Evolutionary conservation across 129 eudicot genomes (phyloP).

Genomic region (Chrysanthemum makinoi): DNA sequence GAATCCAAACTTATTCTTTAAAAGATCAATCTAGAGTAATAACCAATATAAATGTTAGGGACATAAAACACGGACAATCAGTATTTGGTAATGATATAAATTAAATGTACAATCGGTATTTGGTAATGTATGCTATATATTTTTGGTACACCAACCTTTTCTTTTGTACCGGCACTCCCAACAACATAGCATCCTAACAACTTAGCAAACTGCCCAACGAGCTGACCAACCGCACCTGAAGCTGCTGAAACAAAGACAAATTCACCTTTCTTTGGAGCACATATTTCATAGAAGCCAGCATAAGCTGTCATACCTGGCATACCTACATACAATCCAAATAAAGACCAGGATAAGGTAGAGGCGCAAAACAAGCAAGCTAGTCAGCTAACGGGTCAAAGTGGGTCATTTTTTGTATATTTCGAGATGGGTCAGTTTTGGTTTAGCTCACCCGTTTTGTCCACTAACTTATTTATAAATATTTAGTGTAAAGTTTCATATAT

Average conservation of each 20-base stretch:
- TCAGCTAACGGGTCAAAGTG: no score
- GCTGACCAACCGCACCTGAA: no score
- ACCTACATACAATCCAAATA: slow-evolving; percentile 23
- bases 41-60: background rate
- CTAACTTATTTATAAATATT: no score
- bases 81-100: background rate
- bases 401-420: no score
- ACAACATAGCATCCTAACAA: slow-evolving; percentile 49
- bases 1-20: slow-evolving; percentile 45
- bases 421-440: no score
- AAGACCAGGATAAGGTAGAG: no score
- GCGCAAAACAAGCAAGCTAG: no score
- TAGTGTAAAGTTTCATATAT: no score
- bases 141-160: slow-evolving; percentile 31
- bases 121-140: background rate
- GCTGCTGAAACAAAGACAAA: no score
- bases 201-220: slow-evolving; percentile 48
- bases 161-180: slow-evolving; percentile 50
- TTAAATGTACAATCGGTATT: background rate
- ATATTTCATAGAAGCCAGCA: slow-evolving; percentile 41
- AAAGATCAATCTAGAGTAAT: slow-evolving; percentile 36
- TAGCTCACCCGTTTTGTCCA: no score
- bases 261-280: slow-evolving; percentile 11
- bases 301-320: slow-evolving; percentile 51
- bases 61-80: background rate